Base-by-base conservation (phyloP, 2,329 filamentous ascomycete species). In the Botrytis pseudocinerea region DNA sequence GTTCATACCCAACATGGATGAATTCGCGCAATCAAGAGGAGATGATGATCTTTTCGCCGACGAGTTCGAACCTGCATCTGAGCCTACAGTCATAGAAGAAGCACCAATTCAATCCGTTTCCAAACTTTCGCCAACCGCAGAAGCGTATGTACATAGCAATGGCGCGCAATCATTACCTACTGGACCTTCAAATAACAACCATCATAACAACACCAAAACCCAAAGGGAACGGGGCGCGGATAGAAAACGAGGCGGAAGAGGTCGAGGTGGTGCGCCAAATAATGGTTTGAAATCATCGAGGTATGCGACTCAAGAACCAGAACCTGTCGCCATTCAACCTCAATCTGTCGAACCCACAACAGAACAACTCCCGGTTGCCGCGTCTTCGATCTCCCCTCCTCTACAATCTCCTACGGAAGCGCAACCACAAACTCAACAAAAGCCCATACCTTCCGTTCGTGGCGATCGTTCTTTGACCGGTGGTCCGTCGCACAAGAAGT, bases 381-480 rank as follows among this genome's bases (percentile, higher is more conserved):
- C 18, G 10, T 70, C 46, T 74, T 64, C 63, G 44, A 54, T 10
- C 28, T 64, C 64, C 20, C 63, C 57, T 2, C 60, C 48, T 32
- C 6, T 32, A 42, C 48, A 69, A 60, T 59, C 71, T 62, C 20
- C 72, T 9, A 16, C 5, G 18, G 72, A 71, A 51, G 16, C 62
- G 22, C 70, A 66, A 71, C 38, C 72, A 64, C 71, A 75, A 65
- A 28, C 64, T 63, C 51, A 48, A 74, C 75, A 46, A 61, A 44
- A 64, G 51, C 35, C 70, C 4, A 76, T 77, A 10, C 83, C 83
- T 10, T 85, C 87, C 57, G 87, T 88, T 16, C 83, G 86, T 14
- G 87, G 87, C 28, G 87, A 88, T 76, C 83, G 87, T 63, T 86
- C 85, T 75, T 83, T 83, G 18, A 88, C 87, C 0, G 87, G 87